phyloP scores from a whole-genome alignment of 2,329 filamentous ascomycete species.

The Biscogniauxia sp. region DNA sequence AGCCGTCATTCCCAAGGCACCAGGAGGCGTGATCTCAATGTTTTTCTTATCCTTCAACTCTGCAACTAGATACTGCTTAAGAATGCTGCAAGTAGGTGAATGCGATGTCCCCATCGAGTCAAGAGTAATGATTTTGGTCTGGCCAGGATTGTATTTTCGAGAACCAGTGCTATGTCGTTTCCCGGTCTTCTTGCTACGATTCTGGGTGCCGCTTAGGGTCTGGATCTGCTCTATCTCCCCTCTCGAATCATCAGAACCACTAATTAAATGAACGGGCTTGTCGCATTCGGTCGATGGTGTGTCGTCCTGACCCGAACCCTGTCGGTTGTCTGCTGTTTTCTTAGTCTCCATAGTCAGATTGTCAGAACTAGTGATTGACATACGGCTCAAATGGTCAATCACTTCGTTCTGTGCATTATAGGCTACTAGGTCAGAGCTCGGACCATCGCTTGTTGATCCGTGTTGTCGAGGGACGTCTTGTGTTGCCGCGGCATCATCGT shows the following conservation, averaged over 20 bases:
- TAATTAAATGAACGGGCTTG: constrained; percentile 13
- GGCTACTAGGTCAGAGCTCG: constrained; percentile 1
- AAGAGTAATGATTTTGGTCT: constrained; percentile 76
- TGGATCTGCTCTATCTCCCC: constrained; percentile 1
- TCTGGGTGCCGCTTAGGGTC: constrained; percentile 13
- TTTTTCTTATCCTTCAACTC: constrained; percentile 67
- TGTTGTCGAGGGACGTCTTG: constrained; percentile 7
- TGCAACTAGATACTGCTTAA: constrained; percentile 74
- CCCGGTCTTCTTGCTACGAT: constrained; percentile 27
- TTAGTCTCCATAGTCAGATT: constrained; percentile 17
- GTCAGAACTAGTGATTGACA: constrained; percentile 26
- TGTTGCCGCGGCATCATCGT: constrained; percentile 9
- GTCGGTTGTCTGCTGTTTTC: constrained; percentile 12
- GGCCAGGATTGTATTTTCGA: constrained; percentile 46
- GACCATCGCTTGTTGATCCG: not conserved
- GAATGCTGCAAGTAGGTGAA: constrained; percentile 58
- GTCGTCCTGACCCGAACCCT: constrained; percentile 8
- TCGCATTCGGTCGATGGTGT: constrained; percentile 1
- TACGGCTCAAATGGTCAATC: constrained; percentile 23
- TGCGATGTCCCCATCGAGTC: constrained; percentile 77
- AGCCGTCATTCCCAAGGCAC: constrained; percentile 60
- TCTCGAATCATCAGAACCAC: constrained; percentile 11
- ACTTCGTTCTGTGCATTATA: constrained; percentile 16
- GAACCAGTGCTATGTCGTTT: constrained; percentile 33
- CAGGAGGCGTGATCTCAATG: constrained; percentile 26